Conservation (phyloP, 2,329 filamentous ascomycete genomes). For the Blumeriella jaapii region DNA sequence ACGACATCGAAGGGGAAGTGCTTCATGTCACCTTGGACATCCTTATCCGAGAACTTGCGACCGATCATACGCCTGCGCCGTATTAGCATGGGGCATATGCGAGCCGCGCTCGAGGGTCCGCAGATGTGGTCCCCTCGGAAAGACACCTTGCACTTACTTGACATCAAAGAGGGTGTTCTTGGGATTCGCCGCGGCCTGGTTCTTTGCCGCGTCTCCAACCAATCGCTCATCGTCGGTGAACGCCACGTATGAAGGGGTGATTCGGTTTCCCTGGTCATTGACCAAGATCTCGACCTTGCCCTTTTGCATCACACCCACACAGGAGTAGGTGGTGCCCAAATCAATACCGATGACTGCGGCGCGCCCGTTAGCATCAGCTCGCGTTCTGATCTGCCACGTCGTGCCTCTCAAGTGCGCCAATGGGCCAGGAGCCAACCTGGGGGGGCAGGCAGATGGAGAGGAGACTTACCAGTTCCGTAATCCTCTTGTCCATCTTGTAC, state of each 20-base stretch:
- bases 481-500: conserved; percentile 57
- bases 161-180: conserved; percentile 66
- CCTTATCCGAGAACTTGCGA: conserved; percentile 72
- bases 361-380: conserved; percentile 10
- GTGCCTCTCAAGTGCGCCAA: not conserved
- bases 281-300: conserved; percentile 92
- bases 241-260: conserved; percentile 88
- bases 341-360: conserved; percentile 78
- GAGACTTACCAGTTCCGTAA: conserved; percentile 55
- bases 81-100: conserved; percentile 24
- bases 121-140: conserved; percentile 3
- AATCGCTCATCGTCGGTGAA: conserved; percentile 96
- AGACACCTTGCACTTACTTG: conserved; percentile 49
- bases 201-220: conserved; percentile 95
- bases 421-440: not conserved
- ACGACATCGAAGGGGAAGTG: conserved; percentile 96
- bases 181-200: conserved; percentile 78
- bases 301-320: conserved; percentile 91
- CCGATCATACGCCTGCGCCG: conserved; percentile 63
- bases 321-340: conserved; percentile 81
- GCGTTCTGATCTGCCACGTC: not conserved
- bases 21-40: conserved; percentile 89
- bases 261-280: conserved; percentile 95
- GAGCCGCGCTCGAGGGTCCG: not conserved
- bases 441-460: too few species aligned